These are phyloP conservation scores for Thinopyrum elongatum DNA, from an alignment of 176 grass and related monocot species.

Conservation along the genomic window DNA sequence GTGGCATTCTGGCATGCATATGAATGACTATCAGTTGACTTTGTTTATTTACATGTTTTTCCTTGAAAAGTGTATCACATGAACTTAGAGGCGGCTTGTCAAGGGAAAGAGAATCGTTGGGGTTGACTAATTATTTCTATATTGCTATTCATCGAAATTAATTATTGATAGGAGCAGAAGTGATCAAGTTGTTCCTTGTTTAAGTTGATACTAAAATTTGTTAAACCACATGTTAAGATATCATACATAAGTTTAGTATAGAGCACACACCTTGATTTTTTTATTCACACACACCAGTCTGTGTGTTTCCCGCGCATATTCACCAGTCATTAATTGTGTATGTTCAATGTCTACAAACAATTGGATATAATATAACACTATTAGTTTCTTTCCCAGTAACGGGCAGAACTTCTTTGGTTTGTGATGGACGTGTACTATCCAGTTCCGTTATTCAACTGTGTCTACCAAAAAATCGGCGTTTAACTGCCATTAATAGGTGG, in stretches of 20 bases:
- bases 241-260: background rate
- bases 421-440: background rate
- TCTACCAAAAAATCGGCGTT: background rate
- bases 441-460: background rate
- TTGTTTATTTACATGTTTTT: background rate
- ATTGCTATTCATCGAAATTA: background rate
- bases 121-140: constrained; percentile 18
- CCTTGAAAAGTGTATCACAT: background rate
- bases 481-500: background rate
- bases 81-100: background rate
- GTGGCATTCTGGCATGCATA: background rate
- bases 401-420: background rate
- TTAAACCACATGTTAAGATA: background rate
- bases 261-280: background rate
- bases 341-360: background rate
- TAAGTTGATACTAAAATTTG: background rate
- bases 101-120: background rate
- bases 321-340: background rate
- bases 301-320: background rate
- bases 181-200: background rate
- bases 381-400: background rate
- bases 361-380: background rate
- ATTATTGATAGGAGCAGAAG: background rate
- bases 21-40: background rate
- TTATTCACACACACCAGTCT: background rate